Evolutionary conservation across 345 rosid species (phyloP).

Genomic region (Clausena lansium): DNA sequence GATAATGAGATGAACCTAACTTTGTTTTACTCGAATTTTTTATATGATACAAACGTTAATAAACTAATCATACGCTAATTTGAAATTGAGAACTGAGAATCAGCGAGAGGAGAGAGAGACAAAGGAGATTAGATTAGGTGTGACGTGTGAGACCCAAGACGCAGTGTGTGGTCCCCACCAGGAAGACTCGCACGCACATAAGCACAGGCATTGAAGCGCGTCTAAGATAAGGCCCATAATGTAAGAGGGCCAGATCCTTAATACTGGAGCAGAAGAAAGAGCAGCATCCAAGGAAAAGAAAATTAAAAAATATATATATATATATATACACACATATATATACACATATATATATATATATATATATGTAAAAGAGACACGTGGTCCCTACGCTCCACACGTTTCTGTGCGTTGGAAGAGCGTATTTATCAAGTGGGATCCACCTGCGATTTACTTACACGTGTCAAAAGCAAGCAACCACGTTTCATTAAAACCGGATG

Average conservation of each 20-base stretch:
- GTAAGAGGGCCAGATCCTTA: not conserved
- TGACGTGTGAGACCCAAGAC: not conserved
- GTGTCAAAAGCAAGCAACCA: slow-evolving; percentile 16
- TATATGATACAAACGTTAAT: not conserved
- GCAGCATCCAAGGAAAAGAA: not conserved
- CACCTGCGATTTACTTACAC: not conserved
- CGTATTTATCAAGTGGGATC: slow-evolving; percentile 19
- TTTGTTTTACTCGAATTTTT: not conserved
- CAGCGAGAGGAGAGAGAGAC: not conserved
- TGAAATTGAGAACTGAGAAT: not conserved
- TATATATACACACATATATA: too few relatives aligned
- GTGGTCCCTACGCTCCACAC: slow-evolving; percentile 24
- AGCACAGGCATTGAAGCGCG: slow-evolving; percentile 12
- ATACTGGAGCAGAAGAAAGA: not conserved
- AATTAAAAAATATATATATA: not conserved
- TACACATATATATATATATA: too few relatives aligned
- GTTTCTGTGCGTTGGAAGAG: slow-evolving; percentile 1
- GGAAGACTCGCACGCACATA: not conserved
- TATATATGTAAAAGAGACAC: not conserved
- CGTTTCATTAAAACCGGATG: slow-evolving; percentile 21
- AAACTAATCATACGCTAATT: not conserved
- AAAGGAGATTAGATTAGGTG: not conserved
- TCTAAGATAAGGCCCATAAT: not conserved
- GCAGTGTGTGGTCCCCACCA: not conserved
- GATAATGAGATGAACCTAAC: not conserved